These are phyloP conservation scores for Aspergillus olivimuriae DNA, from an alignment of 495 filamentous ascomycete species.

Conservation along the genomic window DNA sequence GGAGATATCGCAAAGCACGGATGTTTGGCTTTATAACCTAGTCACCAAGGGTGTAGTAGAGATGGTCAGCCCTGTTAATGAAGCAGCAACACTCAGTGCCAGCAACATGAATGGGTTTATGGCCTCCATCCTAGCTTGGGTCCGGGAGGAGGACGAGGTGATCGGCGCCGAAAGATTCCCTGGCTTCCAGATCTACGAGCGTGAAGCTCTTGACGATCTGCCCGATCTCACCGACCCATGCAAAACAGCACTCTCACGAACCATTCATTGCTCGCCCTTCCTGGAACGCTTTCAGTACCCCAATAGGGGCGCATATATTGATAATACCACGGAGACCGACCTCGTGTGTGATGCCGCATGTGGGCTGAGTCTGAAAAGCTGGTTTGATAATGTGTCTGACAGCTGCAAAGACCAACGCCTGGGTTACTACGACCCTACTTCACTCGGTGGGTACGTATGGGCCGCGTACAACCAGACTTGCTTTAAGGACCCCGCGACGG, in stretches of 20 bases:
- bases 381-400: constrained; percentile 2
- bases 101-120: constrained; percentile 18
- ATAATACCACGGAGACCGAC: not conserved
- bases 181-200: constrained; percentile 2
- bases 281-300: not conserved
- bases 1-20: constrained; percentile 28
- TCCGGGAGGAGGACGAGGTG: not conserved
- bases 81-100: constrained; percentile 8
- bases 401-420: not conserved
- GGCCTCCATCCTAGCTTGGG: not conserved
- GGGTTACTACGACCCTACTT: not conserved
- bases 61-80: constrained; percentile 49
- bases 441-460: not conserved
- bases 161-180: constrained; percentile 1
- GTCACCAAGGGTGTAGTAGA: constrained; percentile 68
- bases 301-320: not conserved
- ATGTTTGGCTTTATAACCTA: constrained; percentile 61
- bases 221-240: not conserved
- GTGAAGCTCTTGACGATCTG: not conserved
- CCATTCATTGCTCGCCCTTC: not conserved
- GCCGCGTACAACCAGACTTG: constrained; percentile 5
- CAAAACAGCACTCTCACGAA: not conserved
- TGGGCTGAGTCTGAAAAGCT: not conserved
- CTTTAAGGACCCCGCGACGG: constrained; percentile 1
- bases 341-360: not conserved